phyloP scores from a whole-genome alignment of 192 early-diverging fungal genomes.

The Rhizophagus sp. region DNA sequence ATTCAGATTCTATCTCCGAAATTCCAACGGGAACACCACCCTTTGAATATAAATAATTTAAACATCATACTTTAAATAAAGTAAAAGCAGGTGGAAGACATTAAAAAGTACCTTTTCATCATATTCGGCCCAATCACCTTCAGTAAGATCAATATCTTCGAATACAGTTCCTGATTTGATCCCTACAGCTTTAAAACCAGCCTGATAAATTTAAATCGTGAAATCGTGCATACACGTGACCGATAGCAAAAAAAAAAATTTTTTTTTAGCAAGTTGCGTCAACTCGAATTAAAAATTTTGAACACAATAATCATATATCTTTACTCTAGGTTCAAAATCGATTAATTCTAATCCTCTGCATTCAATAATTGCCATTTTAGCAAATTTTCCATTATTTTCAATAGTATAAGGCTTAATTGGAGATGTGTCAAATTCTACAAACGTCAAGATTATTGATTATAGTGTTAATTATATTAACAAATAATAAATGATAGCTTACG shows the following conservation, averaged over 20 bases:
- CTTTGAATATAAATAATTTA: slow-evolving; percentile 33
- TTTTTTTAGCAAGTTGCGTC: not conserved
- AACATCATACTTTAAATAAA: not conserved
- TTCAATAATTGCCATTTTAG: slow-evolving; percentile 69
- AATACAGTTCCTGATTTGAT: slow-evolving; percentile 70
- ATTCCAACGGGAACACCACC: slow-evolving; percentile 65
- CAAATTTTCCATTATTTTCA: slow-evolving; percentile 62
- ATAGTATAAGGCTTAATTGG: slow-evolving; percentile 55
- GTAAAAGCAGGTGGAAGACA: not conserved
- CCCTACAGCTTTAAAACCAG: slow-evolving; percentile 70
- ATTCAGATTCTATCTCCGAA: slow-evolving; percentile 55
- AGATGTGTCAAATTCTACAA: slow-evolving; percentile 40
- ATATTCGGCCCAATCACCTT: slow-evolving; percentile 88
- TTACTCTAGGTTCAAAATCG: slow-evolving; percentile 67
- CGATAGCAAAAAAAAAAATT: not conserved
- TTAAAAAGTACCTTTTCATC: slow-evolving; percentile 67
- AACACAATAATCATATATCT: not conserved
- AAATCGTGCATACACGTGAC: not conserved
- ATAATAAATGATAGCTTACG: slow-evolving; percentile 39
- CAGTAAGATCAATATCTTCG: slow-evolving; percentile 76
- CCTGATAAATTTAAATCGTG: slow-evolving; percentile 19
- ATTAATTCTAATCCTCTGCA: slow-evolving; percentile 84
- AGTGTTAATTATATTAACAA: not conserved
- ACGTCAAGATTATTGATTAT: too few species aligned
- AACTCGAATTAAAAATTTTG: too few species aligned